phyloP scores from a whole-genome alignment of 1,284 basidiomycete species.

The Takashimella tepidaria region DNA sequence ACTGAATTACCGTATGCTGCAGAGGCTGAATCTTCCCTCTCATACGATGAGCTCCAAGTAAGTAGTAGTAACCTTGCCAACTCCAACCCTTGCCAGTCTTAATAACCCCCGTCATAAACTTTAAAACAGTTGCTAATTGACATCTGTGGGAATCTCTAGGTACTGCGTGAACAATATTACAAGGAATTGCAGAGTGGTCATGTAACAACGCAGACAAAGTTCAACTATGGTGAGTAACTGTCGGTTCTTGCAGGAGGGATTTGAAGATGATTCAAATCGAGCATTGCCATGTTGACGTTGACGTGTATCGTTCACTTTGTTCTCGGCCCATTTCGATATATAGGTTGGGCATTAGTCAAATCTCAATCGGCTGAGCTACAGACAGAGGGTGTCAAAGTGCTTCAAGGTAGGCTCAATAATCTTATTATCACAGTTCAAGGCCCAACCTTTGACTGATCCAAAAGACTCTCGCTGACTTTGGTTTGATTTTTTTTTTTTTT shows the following conservation, averaged over 20 bases:
- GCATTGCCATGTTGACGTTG: no score
- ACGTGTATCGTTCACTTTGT: no score
- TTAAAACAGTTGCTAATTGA: not conserved
- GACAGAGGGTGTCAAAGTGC: constrained; percentile 79
- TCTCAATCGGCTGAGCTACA: constrained; percentile 75
- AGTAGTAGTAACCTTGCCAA: constrained; percentile 8
- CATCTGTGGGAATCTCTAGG: constrained; percentile 51
- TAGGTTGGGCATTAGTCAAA: constrained; percentile 84
- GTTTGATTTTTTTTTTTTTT: not conserved
- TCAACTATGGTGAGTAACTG: constrained; percentile 80
- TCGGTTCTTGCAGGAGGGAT: no score
- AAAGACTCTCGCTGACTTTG: no score
- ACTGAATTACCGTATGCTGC: constrained; percentile 94
- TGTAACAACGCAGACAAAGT: constrained; percentile 91
- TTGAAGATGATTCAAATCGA: no score
- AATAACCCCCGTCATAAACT: not conserved
- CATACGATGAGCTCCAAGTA: constrained; percentile 85
- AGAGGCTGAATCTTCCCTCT: constrained; percentile 82
- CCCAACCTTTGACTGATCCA: no score
- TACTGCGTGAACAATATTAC: constrained; percentile 79
- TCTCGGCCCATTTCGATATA: not conserved
- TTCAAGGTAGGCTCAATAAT: constrained; percentile 70
- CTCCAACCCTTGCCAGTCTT: not conserved
- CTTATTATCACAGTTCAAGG: no score
- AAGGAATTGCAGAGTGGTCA: constrained; percentile 78